These are phyloP conservation scores for Santalum album DNA, from an alignment of 164 flowering plant genomes.

Conservation along the genomic window DNA sequence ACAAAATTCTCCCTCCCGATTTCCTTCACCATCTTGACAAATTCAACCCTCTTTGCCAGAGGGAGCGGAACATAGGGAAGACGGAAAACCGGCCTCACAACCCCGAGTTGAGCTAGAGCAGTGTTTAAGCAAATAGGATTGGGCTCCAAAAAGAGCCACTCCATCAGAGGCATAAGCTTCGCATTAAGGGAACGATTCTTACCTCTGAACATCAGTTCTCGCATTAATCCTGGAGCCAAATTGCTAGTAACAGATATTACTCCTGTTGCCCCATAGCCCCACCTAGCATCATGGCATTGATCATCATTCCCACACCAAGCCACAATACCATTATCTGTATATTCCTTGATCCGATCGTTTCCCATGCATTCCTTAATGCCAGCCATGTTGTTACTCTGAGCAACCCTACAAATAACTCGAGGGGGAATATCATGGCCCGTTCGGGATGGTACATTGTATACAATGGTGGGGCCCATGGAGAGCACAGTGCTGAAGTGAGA, in stretches of 20 bases:
- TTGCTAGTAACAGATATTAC: slow-evolving; percentile 80
- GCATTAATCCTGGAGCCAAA: slow-evolving; percentile 69
- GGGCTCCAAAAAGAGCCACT: slow-evolving; percentile 79
- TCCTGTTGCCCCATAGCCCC: slow-evolving; percentile 70
- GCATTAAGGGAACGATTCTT: slow-evolving; percentile 43
- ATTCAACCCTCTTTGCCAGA: slow-evolving; percentile 51
- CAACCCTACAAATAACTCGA: slow-evolving; percentile 36
- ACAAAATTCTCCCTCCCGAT: slow-evolving; percentile 78
- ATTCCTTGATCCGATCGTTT: slow-evolving; percentile 50
- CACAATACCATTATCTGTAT: slow-evolving; percentile 46
- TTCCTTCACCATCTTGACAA: slow-evolving; percentile 63
- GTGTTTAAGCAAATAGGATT: slow-evolving; percentile 80
- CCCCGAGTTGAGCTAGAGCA: slow-evolving; percentile 84
- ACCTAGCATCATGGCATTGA: slow-evolving; percentile 79
- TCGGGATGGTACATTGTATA: slow-evolving; percentile 75
- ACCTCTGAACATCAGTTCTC: slow-evolving; percentile 57
- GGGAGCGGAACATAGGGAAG: slow-evolving; percentile 87
- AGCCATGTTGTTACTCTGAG: slow-evolving; percentile 52
- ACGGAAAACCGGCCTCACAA: slow-evolving; percentile 76
- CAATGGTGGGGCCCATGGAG: slow-evolving; percentile 75
- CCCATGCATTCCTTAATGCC: slow-evolving; percentile 90
- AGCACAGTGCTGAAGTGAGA: slow-evolving; percentile 68
- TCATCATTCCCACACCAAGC: slow-evolving; percentile 92
- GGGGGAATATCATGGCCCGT: slow-evolving; percentile 94
- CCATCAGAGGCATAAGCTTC: slow-evolving; percentile 56